These are phyloP conservation scores for Glycine soja DNA, from an alignment of 306 rosid genomes.

Conservation along the genomic window DNA sequence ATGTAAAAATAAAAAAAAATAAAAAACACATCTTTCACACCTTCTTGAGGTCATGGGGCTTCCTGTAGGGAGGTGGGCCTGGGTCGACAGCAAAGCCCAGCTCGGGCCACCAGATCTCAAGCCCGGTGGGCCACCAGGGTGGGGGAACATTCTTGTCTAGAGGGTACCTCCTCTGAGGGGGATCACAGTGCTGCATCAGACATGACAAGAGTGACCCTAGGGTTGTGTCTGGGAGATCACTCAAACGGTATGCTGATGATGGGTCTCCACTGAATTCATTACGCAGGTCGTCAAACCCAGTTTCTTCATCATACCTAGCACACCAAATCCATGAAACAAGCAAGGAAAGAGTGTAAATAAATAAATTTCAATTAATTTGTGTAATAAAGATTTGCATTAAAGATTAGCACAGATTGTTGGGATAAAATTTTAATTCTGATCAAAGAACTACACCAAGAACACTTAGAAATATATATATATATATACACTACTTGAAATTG, in stretches of 20 bases:
- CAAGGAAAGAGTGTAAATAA: neutral
- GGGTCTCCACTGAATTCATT: slow-evolving; percentile 36
- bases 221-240: slow-evolving; percentile 69
- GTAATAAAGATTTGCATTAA: no score
- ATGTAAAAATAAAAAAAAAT: no score
- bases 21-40: neutral
- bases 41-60: slow-evolving; percentile 84
- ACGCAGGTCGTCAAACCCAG: slow-evolving; percentile 40
- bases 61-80: slow-evolving; percentile 75
- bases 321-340: neutral
- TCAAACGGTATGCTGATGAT: slow-evolving; percentile 44
- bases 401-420: no score
- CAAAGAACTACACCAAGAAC: no score
- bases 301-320: slow-evolving; percentile 61
- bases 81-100: slow-evolving; percentile 51
- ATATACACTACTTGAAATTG: no score
- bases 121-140: slow-evolving; percentile 88
- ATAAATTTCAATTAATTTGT: neutral
- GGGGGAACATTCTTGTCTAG: slow-evolving; percentile 71
- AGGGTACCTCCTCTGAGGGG: slow-evolving; percentile 74
- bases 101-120: slow-evolving; percentile 69
- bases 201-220: slow-evolving; percentile 69
- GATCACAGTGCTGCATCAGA: slow-evolving; percentile 75
- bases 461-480: no score
- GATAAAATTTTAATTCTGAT: no score